Conservation (phyloP, 2,329 filamentous ascomycete genomes). For the Xylaria sp. region DNA sequence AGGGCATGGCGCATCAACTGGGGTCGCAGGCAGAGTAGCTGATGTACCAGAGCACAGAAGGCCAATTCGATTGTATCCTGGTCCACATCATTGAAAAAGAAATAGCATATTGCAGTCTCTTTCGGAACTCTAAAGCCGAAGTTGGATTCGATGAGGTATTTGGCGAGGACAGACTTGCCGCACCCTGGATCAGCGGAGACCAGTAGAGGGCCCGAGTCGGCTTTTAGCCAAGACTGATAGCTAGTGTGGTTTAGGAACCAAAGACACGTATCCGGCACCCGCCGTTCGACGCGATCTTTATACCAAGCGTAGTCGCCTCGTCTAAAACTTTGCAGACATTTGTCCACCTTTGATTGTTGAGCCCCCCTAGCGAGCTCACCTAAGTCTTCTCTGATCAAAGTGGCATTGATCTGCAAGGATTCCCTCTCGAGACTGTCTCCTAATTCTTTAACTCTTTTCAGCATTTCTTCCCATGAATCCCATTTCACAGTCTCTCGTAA, state of each 20-base stretch:
- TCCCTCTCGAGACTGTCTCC: slow-evolving; percentile 10
- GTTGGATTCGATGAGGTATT: slow-evolving; percentile 13
- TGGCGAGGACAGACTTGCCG: slow-evolving; percentile 20
- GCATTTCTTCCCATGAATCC: slow-evolving; percentile 15
- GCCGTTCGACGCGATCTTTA: slow-evolving; percentile 8
- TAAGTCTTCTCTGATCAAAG: not conserved
- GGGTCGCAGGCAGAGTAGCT: slow-evolving; percentile 9
- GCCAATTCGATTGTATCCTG: slow-evolving; percentile 9
- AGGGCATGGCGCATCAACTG: slow-evolving; percentile 6
- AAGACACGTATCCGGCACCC: slow-evolving; percentile 13
- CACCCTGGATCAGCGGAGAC: slow-evolving; percentile 22
- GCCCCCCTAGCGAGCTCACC: not conserved
- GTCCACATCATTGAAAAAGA: slow-evolving; percentile 21
- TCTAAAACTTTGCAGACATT: not conserved
- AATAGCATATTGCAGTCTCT: slow-evolving; percentile 21
- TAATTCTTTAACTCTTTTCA: slow-evolving; percentile 1
- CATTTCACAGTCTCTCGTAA: slow-evolving; percentile 13
- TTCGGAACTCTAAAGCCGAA: slow-evolving; percentile 8
- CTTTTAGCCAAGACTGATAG: slow-evolving; percentile 5
- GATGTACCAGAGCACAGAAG: slow-evolving; percentile 17
- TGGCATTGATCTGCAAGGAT: not conserved
- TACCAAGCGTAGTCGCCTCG: slow-evolving; percentile 11
- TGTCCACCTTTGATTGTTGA: not conserved
- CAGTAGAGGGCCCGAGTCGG: not conserved
- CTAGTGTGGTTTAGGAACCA: slow-evolving; percentile 13